Evolutionary conservation across 2,329 filamentous ascomycete genomes (phyloP).

Genomic region (Emergomyces pasteurianus): DNA sequence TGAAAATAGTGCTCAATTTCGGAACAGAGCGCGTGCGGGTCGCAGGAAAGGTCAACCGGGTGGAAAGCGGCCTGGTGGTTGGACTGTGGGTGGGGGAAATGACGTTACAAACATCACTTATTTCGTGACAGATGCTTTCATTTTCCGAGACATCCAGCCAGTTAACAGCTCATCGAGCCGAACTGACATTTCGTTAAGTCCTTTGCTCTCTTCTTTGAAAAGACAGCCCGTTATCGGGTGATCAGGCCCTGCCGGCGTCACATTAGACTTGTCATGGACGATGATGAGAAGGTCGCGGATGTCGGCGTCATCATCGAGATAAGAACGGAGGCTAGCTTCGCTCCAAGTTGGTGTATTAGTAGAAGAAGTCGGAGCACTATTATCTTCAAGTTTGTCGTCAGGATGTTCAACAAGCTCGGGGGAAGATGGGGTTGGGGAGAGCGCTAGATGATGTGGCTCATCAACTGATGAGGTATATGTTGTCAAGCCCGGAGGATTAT

Average conservation of each 20-base stretch:
- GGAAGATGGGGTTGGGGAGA: conserved; percentile 42
- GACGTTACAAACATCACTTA: neutral
- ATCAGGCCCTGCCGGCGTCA: conserved; percentile 65
- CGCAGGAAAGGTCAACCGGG: neutral
- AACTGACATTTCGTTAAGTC: conserved; percentile 75
- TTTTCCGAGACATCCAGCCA: conserved; percentile 54
- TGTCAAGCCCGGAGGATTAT: conserved; percentile 52
- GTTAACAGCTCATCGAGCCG: conserved; percentile 80
- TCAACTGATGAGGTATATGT: conserved; percentile 47
- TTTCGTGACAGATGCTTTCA: neutral
- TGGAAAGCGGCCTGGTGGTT: neutral
- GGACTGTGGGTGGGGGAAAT: neutral
- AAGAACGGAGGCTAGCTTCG: conserved; percentile 71
- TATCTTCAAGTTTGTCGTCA: conserved; percentile 25
- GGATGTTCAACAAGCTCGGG: conserved; percentile 18
- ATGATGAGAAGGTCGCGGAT: conserved; percentile 83
- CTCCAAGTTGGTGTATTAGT: conserved; percentile 61
- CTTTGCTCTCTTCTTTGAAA: conserved; percentile 78
- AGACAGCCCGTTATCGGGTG: conserved; percentile 72
- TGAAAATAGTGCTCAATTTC: neutral
- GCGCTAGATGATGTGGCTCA: conserved; percentile 38
- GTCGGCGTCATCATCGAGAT: conserved; percentile 80
- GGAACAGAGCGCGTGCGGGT: neutral
- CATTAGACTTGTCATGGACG: conserved; percentile 82
- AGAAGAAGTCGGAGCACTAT: conserved; percentile 43